Conservation (phyloP, 2,329 filamentous ascomycete genomes). For the Pseudocercospora ulei region DNA sequence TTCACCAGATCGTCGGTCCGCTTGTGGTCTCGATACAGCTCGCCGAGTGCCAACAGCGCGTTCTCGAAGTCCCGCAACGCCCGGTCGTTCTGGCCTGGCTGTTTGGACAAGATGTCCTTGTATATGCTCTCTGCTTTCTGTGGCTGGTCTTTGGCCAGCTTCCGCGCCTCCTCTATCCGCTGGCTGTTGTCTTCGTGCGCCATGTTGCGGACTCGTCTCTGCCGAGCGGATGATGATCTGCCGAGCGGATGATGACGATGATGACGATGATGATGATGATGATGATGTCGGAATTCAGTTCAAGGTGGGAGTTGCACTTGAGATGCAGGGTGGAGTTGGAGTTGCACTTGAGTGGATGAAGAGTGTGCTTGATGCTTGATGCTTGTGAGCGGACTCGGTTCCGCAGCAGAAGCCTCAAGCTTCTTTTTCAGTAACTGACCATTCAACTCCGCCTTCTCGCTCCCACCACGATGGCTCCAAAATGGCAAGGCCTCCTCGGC, state of each 20-base stretch:
- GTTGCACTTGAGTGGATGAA: no score
- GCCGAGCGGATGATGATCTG: no score
- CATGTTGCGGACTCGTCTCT: no score
- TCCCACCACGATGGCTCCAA: constrained; percentile 14
- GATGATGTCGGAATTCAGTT: no score
- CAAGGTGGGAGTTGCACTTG: no score
- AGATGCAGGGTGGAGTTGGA: no score
- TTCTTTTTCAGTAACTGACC: constrained; percentile 10
- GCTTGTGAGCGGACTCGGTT: no score
- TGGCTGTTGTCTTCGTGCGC: constrained; percentile 46
- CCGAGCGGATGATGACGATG: no score
- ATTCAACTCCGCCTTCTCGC: constrained; percentile 8
- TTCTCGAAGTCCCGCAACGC: constrained; percentile 85
- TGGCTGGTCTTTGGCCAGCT: constrained; percentile 68
- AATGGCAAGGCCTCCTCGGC: constrained; percentile 12
- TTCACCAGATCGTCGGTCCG: constrained; percentile 73
- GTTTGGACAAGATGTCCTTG: constrained; percentile 77
- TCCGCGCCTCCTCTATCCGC: constrained; percentile 80
- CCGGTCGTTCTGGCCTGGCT: constrained; percentile 73
- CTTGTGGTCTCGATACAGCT: constrained; percentile 85
- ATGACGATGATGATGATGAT: no score
- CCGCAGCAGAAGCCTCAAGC: no score
- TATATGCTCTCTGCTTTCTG: constrained; percentile 76
- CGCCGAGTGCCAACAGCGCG: constrained; percentile 76
- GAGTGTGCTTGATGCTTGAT: no score